Evolutionary conservation across 306 rosid species (phyloP), one percentile per base, ranked within the genome.

Genomic region (Trifolium fragiferum): DNA sequence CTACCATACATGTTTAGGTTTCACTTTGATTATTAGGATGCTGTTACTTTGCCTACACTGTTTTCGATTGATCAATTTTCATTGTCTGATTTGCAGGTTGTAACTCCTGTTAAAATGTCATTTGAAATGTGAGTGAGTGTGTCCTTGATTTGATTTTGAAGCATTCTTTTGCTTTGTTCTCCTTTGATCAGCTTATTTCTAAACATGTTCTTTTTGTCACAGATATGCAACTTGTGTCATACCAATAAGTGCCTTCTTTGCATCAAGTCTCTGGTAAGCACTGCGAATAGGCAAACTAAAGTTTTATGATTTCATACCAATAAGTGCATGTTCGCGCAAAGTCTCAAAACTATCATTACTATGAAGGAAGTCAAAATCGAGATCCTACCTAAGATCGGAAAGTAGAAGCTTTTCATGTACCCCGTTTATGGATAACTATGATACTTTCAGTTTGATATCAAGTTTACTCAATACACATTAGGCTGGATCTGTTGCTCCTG

Each of bases 241-340:
- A 76, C 98, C 97, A 6, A 93, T 91, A 44, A 91, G 98, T 76
- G 98, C 94, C 20, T 93, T 91, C 89, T 91, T 93, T 69, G 98
- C 98, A 19, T 91, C 97, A 70, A 93, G 98, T 76, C 97, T 93
- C 51, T 93, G 97, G 97, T 93, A 85, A 93, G 92, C 74, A 72
- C 75, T 40, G 13, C 55, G 61, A 40, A 23, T 13, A 8, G 59
- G 8, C 8, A 66, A 66, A 25, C 15, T 41, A 23, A 27, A 76
- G 35, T 76, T 66, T 43, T 41, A 19, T 37, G 35, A n/a, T 60
- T 75, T 40, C n/a, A 14, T 33, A 38, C 32, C 4, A 38, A 20
- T 27, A 20, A 65, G 46, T 30, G 54, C 55, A 5, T 14, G 74
- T 53, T 9, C 32, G 5, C 3, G 1, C 5, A 4, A 37, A 35